Conservation (phyloP, 1,139 yeast genomes). For the Yamadazyma mexicana region DNA sequence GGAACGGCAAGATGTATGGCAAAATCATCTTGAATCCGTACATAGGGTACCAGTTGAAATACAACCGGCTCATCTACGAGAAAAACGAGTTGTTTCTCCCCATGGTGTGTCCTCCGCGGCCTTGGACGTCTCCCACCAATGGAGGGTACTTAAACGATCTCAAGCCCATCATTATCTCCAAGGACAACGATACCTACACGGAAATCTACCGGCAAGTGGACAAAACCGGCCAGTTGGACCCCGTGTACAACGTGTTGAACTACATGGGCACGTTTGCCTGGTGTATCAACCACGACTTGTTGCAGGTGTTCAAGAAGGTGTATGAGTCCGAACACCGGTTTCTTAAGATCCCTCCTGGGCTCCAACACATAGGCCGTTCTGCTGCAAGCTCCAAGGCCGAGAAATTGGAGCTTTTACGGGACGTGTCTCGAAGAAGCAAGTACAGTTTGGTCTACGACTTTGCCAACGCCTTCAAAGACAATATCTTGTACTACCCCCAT, state of each 20-base stretch:
- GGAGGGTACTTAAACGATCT: constrained; percentile 38
- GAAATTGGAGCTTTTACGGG: not conserved
- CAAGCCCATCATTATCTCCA: constrained; percentile 26
- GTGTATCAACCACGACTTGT: constrained; percentile 34
- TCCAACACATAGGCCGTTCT: constrained; percentile 3
- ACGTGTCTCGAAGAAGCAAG: constrained; percentile 21
- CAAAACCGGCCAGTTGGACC: constrained; percentile 32
- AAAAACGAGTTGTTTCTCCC: constrained; percentile 24
- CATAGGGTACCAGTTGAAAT: constrained; percentile 6
- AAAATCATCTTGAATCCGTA: constrained; percentile 12
- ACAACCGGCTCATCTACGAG: constrained; percentile 4
- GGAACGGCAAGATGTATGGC: constrained; percentile 8
- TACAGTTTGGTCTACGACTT: constrained; percentile 19
- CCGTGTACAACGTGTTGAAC: constrained; percentile 31
- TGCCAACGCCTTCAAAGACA: constrained; percentile 27
- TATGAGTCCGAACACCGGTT: constrained; percentile 26
- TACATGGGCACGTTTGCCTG: constrained; percentile 33
- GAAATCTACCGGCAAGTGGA: constrained; percentile 28
- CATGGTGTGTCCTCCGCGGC: constrained; percentile 40
- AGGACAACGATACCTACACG: constrained; percentile 19
- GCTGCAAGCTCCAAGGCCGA: constrained; percentile 1
- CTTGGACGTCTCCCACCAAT: constrained; percentile 32
- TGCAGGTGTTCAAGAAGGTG: constrained; percentile 22
- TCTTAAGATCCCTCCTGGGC: constrained; percentile 29
- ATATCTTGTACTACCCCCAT: constrained; percentile 41